Conservation (phyloP, 164 flowering plant species). For the Nelumbo lutea region DNA sequence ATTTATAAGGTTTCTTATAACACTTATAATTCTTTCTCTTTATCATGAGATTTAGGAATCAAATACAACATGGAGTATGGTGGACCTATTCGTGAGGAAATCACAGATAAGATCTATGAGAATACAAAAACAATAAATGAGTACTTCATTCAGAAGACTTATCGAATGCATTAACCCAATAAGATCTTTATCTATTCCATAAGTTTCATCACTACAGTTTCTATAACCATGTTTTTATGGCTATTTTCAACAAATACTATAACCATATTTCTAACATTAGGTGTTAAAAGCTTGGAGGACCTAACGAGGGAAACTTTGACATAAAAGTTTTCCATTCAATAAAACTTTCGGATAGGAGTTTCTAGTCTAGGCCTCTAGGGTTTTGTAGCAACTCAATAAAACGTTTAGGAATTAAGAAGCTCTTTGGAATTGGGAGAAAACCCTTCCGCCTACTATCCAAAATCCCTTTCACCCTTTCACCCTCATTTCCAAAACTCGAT, state of each 20-base stretch:
- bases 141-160: constrained; percentile 72
- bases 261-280: constrained; percentile 64
- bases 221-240: background rate
- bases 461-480: too few relatives aligned
- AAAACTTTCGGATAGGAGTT: too few relatives aligned
- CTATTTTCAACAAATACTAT: constrained; percentile 10
- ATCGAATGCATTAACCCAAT: constrained; percentile 58
- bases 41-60: constrained; percentile 86
- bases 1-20: background rate
- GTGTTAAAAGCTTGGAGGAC: constrained; percentile 63
- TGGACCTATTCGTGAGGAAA: constrained; percentile 94
- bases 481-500: too few relatives aligned
- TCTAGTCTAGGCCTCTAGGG: too few relatives aligned
- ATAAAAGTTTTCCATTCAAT: constrained; percentile 87
- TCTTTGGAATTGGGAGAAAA: too few relatives aligned
- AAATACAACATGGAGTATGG: constrained; percentile 99
- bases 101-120: constrained; percentile 85
- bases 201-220: background rate
- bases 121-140: constrained; percentile 86
- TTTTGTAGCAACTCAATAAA: too few relatives aligned
- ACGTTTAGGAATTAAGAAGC: too few relatives aligned
- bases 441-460: too few relatives aligned
- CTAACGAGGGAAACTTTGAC: constrained; percentile 83
- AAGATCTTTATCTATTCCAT: background rate
- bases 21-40: background rate